These are phyloP conservation scores for Neofusicoccum kwambonambiense DNA, from an alignment of 2,329 filamentous ascomycete genomes.

Conservation along the genomic window DNA sequence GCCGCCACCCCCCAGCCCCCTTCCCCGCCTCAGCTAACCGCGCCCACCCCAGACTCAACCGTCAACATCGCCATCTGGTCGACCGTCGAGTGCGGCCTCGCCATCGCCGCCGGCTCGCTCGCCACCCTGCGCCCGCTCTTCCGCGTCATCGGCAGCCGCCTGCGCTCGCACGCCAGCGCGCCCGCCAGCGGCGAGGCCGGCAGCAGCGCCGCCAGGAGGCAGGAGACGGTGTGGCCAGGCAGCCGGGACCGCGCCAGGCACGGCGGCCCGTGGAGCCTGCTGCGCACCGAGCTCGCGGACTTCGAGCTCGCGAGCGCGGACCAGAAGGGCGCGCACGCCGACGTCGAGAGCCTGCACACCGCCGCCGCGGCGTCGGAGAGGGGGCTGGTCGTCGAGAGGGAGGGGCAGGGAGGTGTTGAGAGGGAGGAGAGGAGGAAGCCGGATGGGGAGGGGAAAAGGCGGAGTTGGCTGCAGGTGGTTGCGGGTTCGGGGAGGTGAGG, in stretches of 20 bases:
- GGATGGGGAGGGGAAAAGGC: background rate
- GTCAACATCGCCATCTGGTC: conserved; percentile 39
- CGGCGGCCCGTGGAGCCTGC: background rate
- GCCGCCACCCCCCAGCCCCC: background rate
- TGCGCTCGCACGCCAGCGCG: conserved; percentile 20
- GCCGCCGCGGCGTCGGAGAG: background rate
- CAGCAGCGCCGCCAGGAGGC: background rate
- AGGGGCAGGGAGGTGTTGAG: background rate
- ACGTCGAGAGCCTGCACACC: background rate
- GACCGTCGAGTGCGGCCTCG: conserved; percentile 35
- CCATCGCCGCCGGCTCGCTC: conserved; percentile 35
- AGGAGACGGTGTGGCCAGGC: background rate
- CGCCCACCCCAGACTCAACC: conserved; percentile 29
- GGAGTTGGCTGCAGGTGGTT: background rate
- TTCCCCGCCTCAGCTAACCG: conserved; percentile 23
- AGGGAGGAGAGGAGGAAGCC: background rate
- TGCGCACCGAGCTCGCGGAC: background rate
- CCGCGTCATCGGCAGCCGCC: conserved; percentile 27
- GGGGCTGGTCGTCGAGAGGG: background rate
- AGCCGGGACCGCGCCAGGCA: background rate
- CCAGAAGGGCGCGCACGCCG: background rate
- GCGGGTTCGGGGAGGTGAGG: too few relatives aligned
- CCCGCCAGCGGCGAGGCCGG: background rate
- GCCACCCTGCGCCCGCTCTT: conserved; percentile 38
- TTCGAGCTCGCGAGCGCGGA: background rate